Evolutionary conservation across 495 filamentous ascomycete species (phyloP), one percentile per base, ranked within the genome.

Genomic region (Opeltia flavorubescens): DNA sequence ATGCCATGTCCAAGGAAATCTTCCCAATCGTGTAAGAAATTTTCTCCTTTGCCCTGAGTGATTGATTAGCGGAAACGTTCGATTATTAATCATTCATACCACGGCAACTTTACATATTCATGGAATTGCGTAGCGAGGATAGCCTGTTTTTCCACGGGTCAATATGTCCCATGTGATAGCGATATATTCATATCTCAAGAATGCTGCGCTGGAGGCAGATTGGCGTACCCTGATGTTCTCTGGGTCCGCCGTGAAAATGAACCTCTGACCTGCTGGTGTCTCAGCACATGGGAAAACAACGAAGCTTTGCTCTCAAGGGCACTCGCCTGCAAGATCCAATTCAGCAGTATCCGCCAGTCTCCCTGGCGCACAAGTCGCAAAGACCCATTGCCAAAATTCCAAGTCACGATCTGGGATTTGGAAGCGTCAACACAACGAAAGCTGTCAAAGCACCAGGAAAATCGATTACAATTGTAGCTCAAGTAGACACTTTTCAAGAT

Each of bases 1-100:
- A 89, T 88, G 57, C 76, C 76, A 53, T 86, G 77, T 18, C 84
- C 85, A 6, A 89, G 65, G 55, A 89, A 87, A 24, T 75, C 71
- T 45, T 73, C 69, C 81, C 82, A 88, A 27, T 81, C 75, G 11
- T 21, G 18, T 1, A 21, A 13, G 38, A 41, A 41, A 6, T 3
- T 25, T 11, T 26, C 21, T 5, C 38, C 38, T 41, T 41, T 41
- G 17, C 38, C 38, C 38, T 41, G 38, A 9, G 21, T 23, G 1
- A 5, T 7, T 0, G 38, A 39, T 41, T 9, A 41, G 15, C 38
- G 25, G 6, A 13, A 31, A 31, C 6, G 29, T 31, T 13, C 29
- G n/a, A 31, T 13, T 31, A 31, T 31, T 31, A 6, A 31, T 6
- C 6, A 31, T 13, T 6, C 29, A 31, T 6, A 13, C 29, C 6